Evolutionary conservation across 2,329 filamentous ascomycete species (phyloP), one percentile per base, ranked within the genome.

Genomic region (Tolypocladium sp.): DNA sequence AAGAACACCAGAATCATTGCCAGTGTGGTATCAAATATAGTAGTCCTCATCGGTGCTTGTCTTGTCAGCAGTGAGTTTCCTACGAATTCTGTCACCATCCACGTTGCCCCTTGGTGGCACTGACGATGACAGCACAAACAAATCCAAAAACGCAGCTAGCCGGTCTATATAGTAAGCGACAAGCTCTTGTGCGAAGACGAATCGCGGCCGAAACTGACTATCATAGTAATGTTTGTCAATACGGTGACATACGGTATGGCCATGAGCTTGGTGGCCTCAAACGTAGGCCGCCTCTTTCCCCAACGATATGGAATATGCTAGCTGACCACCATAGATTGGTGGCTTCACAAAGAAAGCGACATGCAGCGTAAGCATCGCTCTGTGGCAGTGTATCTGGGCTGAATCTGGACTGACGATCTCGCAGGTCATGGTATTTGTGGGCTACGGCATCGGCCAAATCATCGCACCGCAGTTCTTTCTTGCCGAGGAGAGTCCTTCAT

Each of bases 231-330:
- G 35, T 61, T 54, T 38, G 59, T 59, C 27, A 62, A 60, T 35
- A 63, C 62, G 6, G 52, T 63, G 22, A 40, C 60, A 17, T 66
- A 61, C 54, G 62, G 62, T 9, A 63, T 64, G 27, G 60, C 58
- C 12, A 57, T 66, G 58, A 62, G 62, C 3, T 58, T 66, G 12
- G 62, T 64, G n/a, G 61, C 59, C 3, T 62, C 64, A n/a, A 66
- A 66, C 30, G 44, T 49, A 25, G 27, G 44, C n/a, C n/a, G 9
- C 33, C 9, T 12, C 33, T 12, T 35, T 35, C 9, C 9, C 33
- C 33, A 12, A 35, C 33, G 33, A 35, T 35, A 12, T 35, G 33
- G 33, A 35, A 12, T 35, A 12, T 3, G 33, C 33, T 27, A 49
- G 15, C 22, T 13, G 17, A 25, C n/a, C 25, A 27, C 4, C 10